Base-by-base conservation (phyloP, 305 asterid species). In the Fraxinus velutina region DNA sequence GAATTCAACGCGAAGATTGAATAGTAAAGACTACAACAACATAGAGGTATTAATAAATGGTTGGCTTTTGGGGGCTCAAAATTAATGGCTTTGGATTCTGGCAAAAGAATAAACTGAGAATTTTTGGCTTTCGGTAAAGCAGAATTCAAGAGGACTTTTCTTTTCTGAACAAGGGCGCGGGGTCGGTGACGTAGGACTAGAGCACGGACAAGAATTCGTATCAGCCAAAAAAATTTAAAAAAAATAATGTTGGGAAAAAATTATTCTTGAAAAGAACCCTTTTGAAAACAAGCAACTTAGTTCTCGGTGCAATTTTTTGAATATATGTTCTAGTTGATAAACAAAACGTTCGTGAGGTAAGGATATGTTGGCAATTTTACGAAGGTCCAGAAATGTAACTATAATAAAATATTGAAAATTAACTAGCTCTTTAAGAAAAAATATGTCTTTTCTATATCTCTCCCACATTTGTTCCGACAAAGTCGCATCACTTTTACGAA, bases 211-310 rank as follows among this genome's bases (percentile, higher is more conserved):
- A 68, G 34, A 13, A 13, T 29, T 68, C 19, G 74, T 5, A 68
- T 29, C 13, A 44, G 15, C 15, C 1, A 2, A 47, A 47, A 44
- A 44, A 6, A 22, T 22, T 22, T 22, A 22, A 22, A 22, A 22
- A 22, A 22, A 22, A 22, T 22, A 22, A 22, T 22, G 19, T 81
- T 75, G 24, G 66, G 22, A 17, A 73, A 73, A 86, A 78, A 33
- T 55, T 78, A 83, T 78, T 74, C 79, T 81, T 50, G 72, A 83
- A 78, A 83, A 78, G 30, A 83, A 73, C 85, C 55, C 52, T 82
- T 71, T 33, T 1, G n/a, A 68, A 62, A 76, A 68, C 29, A 44
- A 75, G 6, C 32, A 29, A 47, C 17, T 47, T 47, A 47, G 60
- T 44, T 44, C n/a, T 44, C 55, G 12, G 5, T 44, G 17, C 55